These are phyloP conservation scores for Candida namnaoensis DNA, from an alignment of 805 yeast species.

Conservation along the genomic window DNA sequence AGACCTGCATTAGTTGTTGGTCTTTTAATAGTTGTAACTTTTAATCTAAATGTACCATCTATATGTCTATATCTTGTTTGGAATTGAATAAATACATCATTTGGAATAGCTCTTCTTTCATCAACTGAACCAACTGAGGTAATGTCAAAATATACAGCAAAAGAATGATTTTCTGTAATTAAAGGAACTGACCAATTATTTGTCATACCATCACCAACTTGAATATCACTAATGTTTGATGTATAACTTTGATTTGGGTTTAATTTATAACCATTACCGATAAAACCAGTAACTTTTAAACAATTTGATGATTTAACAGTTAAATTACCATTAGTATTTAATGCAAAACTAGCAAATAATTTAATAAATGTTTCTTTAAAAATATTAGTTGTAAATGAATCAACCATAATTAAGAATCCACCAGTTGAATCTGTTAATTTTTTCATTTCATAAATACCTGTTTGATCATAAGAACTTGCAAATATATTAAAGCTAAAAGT, in stretches of 20 bases:
- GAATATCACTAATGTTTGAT: slow-evolving; percentile 79
- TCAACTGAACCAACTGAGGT: slow-evolving; percentile 27
- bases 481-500: slow-evolving; percentile 70
- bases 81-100: slow-evolving; percentile 57
- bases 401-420: slow-evolving; percentile 76
- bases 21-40: slow-evolving; percentile 77
- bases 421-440: slow-evolving; percentile 75
- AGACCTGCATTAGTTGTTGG: slow-evolving; percentile 46
- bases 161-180: slow-evolving; percentile 77
- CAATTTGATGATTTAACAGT: slow-evolving; percentile 77
- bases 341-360: slow-evolving; percentile 65
- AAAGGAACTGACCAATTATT: slow-evolving; percentile 75
- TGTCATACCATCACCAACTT: slow-evolving; percentile 71
- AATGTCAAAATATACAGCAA: slow-evolving; percentile 81
- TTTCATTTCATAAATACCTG: slow-evolving; percentile 89
- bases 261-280: slow-evolving; percentile 53
- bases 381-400: slow-evolving; percentile 88
- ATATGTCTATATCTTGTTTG: slow-evolving; percentile 86
- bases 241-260: slow-evolving; percentile 51
- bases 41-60: slow-evolving; percentile 69
- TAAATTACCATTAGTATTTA: slow-evolving; percentile 80
- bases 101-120: slow-evolving; percentile 16
- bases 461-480: slow-evolving; percentile 91
- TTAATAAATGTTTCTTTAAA: slow-evolving; percentile 83
- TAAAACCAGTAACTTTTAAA: slow-evolving; percentile 78